Percentiles rank a stretch among this genome's conserved stretches.
Evolutionary conservation across 768 basidiomycete species (phyloP).

Genomic region (Boletus insuetus): DNA sequence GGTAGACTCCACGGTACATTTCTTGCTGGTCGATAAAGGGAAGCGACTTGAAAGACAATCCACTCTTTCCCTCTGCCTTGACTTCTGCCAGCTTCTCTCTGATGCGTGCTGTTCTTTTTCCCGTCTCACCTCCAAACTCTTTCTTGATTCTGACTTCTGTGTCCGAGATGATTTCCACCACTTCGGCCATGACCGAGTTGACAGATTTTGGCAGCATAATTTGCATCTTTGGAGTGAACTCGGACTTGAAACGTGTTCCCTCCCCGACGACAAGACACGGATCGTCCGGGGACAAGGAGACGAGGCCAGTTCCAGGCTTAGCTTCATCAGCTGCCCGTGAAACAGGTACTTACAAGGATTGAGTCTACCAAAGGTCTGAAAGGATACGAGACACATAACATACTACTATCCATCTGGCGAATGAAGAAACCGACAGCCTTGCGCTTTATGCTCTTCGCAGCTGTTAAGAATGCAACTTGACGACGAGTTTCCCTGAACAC

Average conservation of each 20-base stretch:
- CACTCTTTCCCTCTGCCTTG: constrained; percentile 50
- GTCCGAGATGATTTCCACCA: constrained; percentile 86
- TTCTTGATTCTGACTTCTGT: constrained; percentile 80
- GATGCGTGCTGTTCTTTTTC: constrained; percentile 64
- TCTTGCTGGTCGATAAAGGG: constrained; percentile 92
- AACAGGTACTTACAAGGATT: constrained; percentile 70
- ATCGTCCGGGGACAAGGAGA: constrained; percentile 72
- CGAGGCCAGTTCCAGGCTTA: constrained; percentile 66
- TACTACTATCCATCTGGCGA: constrained; percentile 85
- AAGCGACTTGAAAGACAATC: constrained; percentile 77
- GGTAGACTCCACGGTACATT: constrained; percentile 93
- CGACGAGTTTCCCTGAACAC: constrained; percentile 82
- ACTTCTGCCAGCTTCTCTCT: constrained; percentile 66
- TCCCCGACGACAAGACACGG: constrained; percentile 81
- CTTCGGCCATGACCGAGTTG: constrained; percentile 75
- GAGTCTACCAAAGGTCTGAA: constrained; percentile 4
- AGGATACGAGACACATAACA: constrained; percentile 40
- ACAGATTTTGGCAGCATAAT: constrained; percentile 82
- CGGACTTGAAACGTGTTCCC: constrained; percentile 70
- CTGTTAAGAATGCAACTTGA: constrained; percentile 82
- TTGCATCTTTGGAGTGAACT: constrained; percentile 78
- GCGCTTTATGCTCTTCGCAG: constrained; percentile 84
- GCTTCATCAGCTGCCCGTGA: constrained; percentile 87
- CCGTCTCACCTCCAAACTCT: constrained; percentile 81
- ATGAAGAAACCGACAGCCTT: constrained; percentile 79